phyloP scores from a whole-genome alignment of 2,329 filamentous ascomycete species.

The Aureobasidium sp. region DNA sequence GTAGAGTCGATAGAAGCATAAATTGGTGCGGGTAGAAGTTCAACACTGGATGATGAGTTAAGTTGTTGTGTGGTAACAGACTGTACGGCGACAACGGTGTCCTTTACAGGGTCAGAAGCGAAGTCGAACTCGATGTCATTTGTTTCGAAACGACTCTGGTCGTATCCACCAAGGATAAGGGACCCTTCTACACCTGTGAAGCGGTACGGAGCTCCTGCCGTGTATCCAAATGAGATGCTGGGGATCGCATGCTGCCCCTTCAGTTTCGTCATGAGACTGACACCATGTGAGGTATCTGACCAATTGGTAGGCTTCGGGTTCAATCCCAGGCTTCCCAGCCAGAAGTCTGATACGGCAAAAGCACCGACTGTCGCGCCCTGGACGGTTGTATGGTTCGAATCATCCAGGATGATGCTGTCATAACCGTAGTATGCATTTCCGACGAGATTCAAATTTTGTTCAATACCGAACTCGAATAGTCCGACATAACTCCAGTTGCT shows the following conservation, averaged over 20 bases:
- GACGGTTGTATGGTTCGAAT: conserved; percentile 33
- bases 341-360: conserved; percentile 35
- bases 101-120: conserved; percentile 49
- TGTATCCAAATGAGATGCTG: conserved; percentile 68
- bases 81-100: conserved; percentile 52
- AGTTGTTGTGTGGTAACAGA: conserved; percentile 30
- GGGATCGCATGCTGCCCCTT: conserved; percentile 55
- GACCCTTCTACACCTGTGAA: conserved; percentile 31
- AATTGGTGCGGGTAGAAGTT: conserved; percentile 34
- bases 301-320: conserved; percentile 46
- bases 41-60: conserved; percentile 28
- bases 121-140: conserved; percentile 56
- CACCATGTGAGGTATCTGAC: conserved; percentile 41
- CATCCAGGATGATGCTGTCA: conserved; percentile 39
- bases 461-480: conserved; percentile 53
- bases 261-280: conserved; percentile 46
- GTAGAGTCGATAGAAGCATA: conserved; percentile 38
- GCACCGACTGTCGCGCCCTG: conserved; percentile 37
- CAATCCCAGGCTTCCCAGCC: conserved; percentile 42
- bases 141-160: conserved; percentile 52
- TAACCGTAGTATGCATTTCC: conserved; percentile 60
- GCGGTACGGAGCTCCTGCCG: conserved; percentile 66
- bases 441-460: conserved; percentile 47
- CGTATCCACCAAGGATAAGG: conserved; percentile 64
- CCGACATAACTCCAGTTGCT: conserved; percentile 53